Percentiles rank a stretch among this genome's conserved stretches.
Conservation (phyloP, 2,329 filamentous ascomycete species). For the Aureobasidium melanogenum region DNA sequence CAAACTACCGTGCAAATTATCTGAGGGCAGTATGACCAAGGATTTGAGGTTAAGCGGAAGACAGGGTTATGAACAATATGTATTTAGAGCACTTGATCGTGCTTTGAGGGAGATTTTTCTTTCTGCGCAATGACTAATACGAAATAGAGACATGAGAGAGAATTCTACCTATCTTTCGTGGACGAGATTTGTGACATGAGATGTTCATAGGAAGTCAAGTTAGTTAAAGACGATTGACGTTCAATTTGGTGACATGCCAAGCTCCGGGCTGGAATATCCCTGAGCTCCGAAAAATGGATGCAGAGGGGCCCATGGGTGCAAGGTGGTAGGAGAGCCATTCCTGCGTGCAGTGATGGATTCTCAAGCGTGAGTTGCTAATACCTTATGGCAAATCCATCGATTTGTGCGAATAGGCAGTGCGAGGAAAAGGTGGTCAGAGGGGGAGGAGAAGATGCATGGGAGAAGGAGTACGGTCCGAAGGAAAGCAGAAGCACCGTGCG, state of each 20-base stretch:
- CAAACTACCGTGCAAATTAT: neutral
- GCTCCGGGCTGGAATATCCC: neutral
- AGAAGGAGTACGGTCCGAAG: too few species aligned
- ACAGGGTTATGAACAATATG: neutral
- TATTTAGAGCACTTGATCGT: neutral
- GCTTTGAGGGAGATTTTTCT: neutral
- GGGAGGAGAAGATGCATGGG: too few species aligned
- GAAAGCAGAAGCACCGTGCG: too few species aligned
- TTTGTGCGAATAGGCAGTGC: too few species aligned
- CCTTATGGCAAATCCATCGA: too few species aligned
- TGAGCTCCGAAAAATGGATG: neutral
- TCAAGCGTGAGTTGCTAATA: too few species aligned
- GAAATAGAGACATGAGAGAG: neutral
- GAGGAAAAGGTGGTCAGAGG: too few species aligned
- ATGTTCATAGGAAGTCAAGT: neutral
- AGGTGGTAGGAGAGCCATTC: neutral
- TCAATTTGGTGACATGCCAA: neutral
- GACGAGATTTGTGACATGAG: neutral
- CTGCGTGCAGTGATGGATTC: too few species aligned
- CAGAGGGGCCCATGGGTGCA: neutral
- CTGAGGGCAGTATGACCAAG: neutral
- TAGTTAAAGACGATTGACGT: neutral
- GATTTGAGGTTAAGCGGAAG: neutral
- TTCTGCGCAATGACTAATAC: neutral
- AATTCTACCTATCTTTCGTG: neutral